These are phyloP conservation scores for Diaporthe sp. DNA, from an alignment of 2,329 filamentous ascomycete genomes.

Conservation along the genomic window DNA sequence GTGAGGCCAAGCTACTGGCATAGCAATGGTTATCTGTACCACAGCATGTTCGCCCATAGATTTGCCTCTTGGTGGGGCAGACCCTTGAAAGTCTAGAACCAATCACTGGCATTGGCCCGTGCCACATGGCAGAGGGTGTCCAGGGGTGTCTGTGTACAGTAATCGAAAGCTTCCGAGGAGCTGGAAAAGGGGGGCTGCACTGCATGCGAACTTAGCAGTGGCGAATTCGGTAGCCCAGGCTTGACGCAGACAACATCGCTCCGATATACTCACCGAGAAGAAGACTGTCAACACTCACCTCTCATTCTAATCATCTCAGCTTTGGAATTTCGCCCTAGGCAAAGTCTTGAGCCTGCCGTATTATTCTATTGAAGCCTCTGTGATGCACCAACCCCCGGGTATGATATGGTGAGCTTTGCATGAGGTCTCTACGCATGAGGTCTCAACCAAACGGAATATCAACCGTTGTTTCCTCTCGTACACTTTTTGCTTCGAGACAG, in stretches of 20 bases:
- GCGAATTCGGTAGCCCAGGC: background rate
- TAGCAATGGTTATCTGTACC: background rate
- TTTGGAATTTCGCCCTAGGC: background rate
- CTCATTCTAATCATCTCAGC: background rate
- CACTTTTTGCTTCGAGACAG: background rate
- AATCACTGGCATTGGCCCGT: slow-evolving; percentile 24
- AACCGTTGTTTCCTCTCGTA: background rate
- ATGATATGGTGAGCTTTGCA: background rate
- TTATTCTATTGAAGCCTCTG: background rate
- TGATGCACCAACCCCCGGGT: background rate
- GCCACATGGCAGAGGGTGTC: slow-evolving; percentile 16
- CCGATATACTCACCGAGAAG: background rate
- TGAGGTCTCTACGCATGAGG: background rate
- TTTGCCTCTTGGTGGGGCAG: slow-evolving; percentile 29
- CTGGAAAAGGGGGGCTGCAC: slow-evolving; percentile 29
- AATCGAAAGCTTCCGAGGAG: slow-evolving; percentile 22
- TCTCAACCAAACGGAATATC: background rate
- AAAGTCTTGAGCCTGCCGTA: background rate
- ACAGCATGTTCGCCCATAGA: slow-evolving; percentile 1
- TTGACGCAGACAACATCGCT: background rate
- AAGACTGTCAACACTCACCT: background rate
- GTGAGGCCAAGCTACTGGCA: background rate
- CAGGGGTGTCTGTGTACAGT: slow-evolving; percentile 5
- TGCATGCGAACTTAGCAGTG: slow-evolving; percentile 3
- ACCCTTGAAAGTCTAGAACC: slow-evolving; percentile 31